Evolutionary conservation across 1,284 basidiomycete species (phyloP).

Genomic region (Cutaneotrichosporon sp.): DNA sequence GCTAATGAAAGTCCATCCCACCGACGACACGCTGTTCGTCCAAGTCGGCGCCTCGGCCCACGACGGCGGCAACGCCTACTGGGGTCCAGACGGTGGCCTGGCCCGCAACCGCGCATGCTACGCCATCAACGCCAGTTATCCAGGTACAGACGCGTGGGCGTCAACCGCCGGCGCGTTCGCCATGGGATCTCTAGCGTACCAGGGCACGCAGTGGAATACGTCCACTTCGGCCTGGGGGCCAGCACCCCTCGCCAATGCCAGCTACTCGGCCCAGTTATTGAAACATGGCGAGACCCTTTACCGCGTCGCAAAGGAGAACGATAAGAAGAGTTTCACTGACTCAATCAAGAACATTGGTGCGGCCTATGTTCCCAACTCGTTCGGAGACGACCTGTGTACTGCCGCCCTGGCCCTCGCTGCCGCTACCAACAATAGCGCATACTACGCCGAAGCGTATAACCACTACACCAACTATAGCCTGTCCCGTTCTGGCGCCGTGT

Average conservation of each 20-base stretch:
- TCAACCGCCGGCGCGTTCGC: constrained; percentile 80
- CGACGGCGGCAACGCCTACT: constrained; percentile 68
- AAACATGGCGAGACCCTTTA: constrained; percentile 74
- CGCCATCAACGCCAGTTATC: constrained; percentile 70
- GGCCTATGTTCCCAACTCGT: constrained; percentile 71
- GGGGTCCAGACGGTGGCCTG: constrained; percentile 75
- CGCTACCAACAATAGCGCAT: constrained; percentile 63
- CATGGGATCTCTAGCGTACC: constrained; percentile 76
- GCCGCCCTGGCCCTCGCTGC: constrained; percentile 74
- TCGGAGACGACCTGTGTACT: constrained; percentile 56
- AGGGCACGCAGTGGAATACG: constrained; percentile 58
- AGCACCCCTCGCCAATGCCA: constrained; percentile 68
- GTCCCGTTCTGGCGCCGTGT: constrained; percentile 60
- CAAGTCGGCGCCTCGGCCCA: constrained; percentile 65
- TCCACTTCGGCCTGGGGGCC: constrained; percentile 57
- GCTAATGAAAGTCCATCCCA: constrained; percentile 83
- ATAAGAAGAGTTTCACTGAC: constrained; percentile 51
- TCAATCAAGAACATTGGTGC: constrained; percentile 64
- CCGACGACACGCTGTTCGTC: constrained; percentile 70
- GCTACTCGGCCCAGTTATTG: constrained; percentile 69
- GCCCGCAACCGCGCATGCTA: constrained; percentile 71
- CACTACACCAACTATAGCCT: constrained; percentile 65
- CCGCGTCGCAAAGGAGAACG: constrained; percentile 62
- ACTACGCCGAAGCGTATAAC: constrained; percentile 65
- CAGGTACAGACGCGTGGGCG: constrained; percentile 86